phyloP scores from a whole-genome alignment of 371 early-diverging fungal genomes.

The Zychaea mexicana region DNA sequence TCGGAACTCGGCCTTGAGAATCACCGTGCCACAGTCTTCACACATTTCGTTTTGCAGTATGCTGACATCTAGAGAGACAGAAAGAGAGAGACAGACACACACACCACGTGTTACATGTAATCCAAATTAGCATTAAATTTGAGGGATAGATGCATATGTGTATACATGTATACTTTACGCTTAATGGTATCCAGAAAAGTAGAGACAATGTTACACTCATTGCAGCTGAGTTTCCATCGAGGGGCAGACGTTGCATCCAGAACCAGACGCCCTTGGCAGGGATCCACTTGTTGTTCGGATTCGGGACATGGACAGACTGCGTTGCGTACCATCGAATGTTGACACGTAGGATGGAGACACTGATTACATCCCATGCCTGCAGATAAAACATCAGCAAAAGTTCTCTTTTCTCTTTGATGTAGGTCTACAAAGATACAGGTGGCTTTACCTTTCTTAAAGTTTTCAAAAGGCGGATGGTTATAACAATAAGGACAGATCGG shows the following conservation, averaged over 20 bases:
- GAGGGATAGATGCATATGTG: not conserved
- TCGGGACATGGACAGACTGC: constrained; percentile 53
- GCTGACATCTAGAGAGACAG: constrained; percentile 27
- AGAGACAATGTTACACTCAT: constrained; percentile 52
- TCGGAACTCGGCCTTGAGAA: constrained; percentile 48
- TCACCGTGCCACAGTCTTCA: constrained; percentile 37
- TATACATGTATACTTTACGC: constrained; percentile 15
- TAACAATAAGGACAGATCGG: constrained; percentile 59
- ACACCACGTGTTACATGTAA: no score
- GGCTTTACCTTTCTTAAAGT: constrained; percentile 35
- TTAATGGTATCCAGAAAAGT: constrained; percentile 48
- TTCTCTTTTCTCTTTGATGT: not conserved
- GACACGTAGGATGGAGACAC: constrained; percentile 53
- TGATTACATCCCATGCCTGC: constrained; percentile 54
- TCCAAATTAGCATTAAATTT: no score
- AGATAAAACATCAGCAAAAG: not conserved
- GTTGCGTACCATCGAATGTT: constrained; percentile 50
- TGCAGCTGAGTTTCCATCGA: constrained; percentile 55
- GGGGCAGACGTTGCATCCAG: constrained; percentile 60
- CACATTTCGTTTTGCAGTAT: constrained; percentile 35
- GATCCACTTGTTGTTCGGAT: constrained; percentile 28
- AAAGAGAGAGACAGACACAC: no score
- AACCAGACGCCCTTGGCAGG: constrained; percentile 47
- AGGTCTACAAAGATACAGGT: no score
- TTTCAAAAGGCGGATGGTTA: constrained; percentile 58